Evolutionary conservation across 75 land plant species (phyloP), one percentile per base, ranked within the genome.

Genomic region (Pseudotsuga menziesii): DNA sequence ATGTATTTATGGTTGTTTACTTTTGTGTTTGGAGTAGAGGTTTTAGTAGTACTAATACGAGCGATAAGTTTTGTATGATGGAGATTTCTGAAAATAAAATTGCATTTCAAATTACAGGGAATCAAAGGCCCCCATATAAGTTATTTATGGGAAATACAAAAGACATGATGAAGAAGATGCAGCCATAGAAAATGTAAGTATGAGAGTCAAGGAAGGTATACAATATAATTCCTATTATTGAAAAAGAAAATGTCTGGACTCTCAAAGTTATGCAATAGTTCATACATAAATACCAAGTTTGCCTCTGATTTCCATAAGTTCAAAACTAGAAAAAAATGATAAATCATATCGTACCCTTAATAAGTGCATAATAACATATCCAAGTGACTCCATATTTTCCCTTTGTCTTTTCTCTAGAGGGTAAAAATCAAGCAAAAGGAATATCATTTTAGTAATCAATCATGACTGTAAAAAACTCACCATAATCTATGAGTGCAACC

Each of bases 361-460:
- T 60, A 97, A 97, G 80, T 97, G 94, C 78, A 94, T 75, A 60
- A 97, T 95, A 20, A 97, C 93, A 84, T 97, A 97, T 29, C 99
- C 96, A 82, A 93, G 94, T 15, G 96, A 93, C 70, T 93, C 96
- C 79, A 93, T 58, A 78, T 93, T 94, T 83, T 93, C 96, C 44
- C 96, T 75, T 11, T 94, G 87, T 44, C 96, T 91, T 91, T 93
- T 94, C 69, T 93, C 96, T 91, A 54, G 2, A 76, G 7, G 61
- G 29, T 4, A 32, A 44, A 22, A 63, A 20, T 25, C 54, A 62
- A 67, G 52, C 52, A 39, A 14, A 52, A 22, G 8, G 15, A 17
- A 25, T 60, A 36, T 27, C 26, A 36, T 63, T 58, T 58, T 4
- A 58, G 66, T 36, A 61, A 17, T 32, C 4, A 58, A n/a, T 76